A percentile compares a stretch with the other conserved stretches of the same genome.
These are phyloP conservation scores for Sporormia fimetaria DNA, from an alignment of 495 filamentous ascomycete species.

Conservation along the genomic window DNA sequence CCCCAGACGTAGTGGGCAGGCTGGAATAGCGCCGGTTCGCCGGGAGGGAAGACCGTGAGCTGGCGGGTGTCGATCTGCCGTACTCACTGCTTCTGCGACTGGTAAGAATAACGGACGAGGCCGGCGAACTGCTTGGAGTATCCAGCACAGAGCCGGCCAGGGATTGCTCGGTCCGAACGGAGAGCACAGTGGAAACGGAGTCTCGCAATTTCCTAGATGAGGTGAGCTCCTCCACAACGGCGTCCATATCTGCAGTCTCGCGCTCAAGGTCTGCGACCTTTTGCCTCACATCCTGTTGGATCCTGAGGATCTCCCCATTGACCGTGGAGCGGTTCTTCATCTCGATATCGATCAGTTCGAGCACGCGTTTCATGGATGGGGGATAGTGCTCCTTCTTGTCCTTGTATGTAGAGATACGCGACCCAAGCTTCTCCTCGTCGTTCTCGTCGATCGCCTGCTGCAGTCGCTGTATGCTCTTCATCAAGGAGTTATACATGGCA, in stretches of 20 bases:
- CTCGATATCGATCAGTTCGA: constrained; percentile 84
- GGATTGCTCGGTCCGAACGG: constrained; percentile 59
- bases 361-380: constrained; percentile 81
- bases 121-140: constrained; percentile 80
- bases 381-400: constrained; percentile 92
- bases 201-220: constrained; percentile 72
- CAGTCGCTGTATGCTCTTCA: constrained; percentile 70
- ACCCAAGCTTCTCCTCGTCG: constrained; percentile 57
- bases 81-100: constrained; percentile 31
- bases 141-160: constrained; percentile 58
- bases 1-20: constrained; percentile 26
- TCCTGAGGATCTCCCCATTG: constrained; percentile 80
- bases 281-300: constrained; percentile 70
- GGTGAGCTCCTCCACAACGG: constrained; percentile 60
- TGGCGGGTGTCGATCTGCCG: constrained; percentile 18
- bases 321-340: constrained; percentile 84
- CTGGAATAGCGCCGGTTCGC: constrained; percentile 26
- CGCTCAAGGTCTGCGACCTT: constrained; percentile 66
- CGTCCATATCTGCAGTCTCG: constrained; percentile 64
- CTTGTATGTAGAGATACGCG: constrained; percentile 86
- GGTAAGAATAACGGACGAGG: constrained; percentile 61
- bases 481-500: constrained; percentile 89
- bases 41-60: constrained; percentile 10
- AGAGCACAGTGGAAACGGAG: constrained; percentile 84
- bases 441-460: constrained; percentile 67